Percentiles rank a stretch among this genome's conserved stretches.
Evolutionary conservation across 495 filamentous ascomycete genomes (phyloP).

Genomic region (Thermochaetoides thermophila): DNA sequence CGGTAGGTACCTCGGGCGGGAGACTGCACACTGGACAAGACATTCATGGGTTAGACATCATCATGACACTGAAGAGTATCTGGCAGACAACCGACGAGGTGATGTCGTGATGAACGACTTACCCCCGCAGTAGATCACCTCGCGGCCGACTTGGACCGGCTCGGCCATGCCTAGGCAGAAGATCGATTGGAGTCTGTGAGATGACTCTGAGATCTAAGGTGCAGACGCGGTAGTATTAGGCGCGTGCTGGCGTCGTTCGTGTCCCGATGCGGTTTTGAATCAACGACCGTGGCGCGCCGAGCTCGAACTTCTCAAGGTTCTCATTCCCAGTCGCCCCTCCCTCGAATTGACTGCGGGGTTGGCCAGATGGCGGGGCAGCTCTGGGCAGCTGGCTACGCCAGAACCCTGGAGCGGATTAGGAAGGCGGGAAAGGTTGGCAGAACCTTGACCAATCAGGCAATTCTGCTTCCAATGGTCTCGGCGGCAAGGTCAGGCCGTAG

Average conservation of each 20-base stretch:
- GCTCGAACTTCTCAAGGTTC: too few relatives aligned
- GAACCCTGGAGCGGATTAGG: too few relatives aligned
- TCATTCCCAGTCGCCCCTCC: constrained; percentile 13
- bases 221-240: constrained; percentile 1
- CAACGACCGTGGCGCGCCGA: constrained; percentile 1
- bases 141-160: constrained; percentile 9
- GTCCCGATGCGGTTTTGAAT: constrained; percentile 4
- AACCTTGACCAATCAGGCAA: background rate
- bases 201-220: background rate
- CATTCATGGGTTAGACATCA: too few relatives aligned
- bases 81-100: constrained; percentile 7
- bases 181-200: background rate
- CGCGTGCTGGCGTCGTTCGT: constrained; percentile 2
- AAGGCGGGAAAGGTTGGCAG: too few relatives aligned
- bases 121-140: constrained; percentile 22
- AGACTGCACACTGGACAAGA: constrained; percentile 62
- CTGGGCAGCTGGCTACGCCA: too few relatives aligned
- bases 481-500: too few relatives aligned
- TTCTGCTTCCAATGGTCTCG: too few relatives aligned
- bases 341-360: constrained; percentile 10
- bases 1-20: constrained; percentile 68
- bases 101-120: constrained; percentile 18
- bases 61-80: too few relatives aligned
- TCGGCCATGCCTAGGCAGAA: constrained; percentile 15
- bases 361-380: constrained; percentile 11